Conservation (phyloP, 371 early-diverging fungal species). For the Mucor mucedo region DNA sequence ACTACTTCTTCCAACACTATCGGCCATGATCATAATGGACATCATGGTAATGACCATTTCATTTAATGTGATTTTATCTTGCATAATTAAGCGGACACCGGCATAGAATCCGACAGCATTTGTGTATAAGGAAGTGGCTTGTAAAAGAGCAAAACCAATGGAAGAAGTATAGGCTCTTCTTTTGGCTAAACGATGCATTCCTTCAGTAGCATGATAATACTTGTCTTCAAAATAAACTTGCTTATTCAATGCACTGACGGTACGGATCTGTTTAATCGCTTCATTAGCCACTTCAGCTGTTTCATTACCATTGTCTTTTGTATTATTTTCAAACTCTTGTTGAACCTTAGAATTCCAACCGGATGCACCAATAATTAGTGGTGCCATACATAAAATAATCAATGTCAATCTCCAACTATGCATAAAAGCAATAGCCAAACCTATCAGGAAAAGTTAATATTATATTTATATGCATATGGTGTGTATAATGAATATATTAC, state of each 20-base stretch:
- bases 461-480: background rate
- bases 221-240: constrained; percentile 68
- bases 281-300: constrained; percentile 82
- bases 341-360: constrained; percentile 44
- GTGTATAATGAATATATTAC: constrained; percentile 18
- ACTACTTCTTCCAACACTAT: constrained; percentile 64
- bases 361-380: constrained; percentile 52
- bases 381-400: constrained; percentile 58
- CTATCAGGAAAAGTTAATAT: constrained; percentile 16
- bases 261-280: constrained; percentile 86
- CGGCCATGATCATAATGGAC: constrained; percentile 70
- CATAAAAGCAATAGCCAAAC: constrained; percentile 53
- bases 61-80: constrained; percentile 36
- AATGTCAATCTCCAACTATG: constrained; percentile 63
- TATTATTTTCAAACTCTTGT: constrained; percentile 61
- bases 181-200: constrained; percentile 67
- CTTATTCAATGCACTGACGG: constrained; percentile 82
- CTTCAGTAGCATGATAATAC: constrained; percentile 61
- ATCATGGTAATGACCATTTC: constrained; percentile 69
- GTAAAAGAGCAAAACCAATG: constrained; percentile 70
- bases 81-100: constrained; percentile 52
- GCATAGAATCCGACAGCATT: constrained; percentile 67
- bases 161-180: constrained; percentile 60
- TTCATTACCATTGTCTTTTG: constrained; percentile 68
- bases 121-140: constrained; percentile 66